Evolutionary conservation across 2,329 filamentous ascomycete species (phyloP), one percentile per base, ranked within the genome.

Genomic region (Colletotrichum cordylinicola): DNA sequence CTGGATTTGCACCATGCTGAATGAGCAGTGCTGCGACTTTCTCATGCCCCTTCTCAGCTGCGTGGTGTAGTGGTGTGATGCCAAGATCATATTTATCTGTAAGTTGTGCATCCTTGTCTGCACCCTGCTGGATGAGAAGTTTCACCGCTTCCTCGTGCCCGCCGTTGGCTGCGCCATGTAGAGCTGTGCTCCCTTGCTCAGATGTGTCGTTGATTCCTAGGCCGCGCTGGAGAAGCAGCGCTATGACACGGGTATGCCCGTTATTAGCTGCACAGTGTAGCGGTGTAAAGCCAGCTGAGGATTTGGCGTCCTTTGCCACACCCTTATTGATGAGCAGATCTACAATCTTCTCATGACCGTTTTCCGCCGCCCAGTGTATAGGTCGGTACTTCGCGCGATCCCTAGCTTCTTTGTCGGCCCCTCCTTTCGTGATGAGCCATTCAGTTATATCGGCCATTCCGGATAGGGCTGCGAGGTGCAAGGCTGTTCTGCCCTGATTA

Each of bases 91-190:
- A 5, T 3, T n/a, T 2, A 7, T 2, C 48, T 52, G 18, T 24
- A 12, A n/a, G 12, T n/a, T 55, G 13, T n/a, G 56, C 15, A 10
- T 61, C 27, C 2, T 29, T 61, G 15, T 61, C 21, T 21, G 48
- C 48, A 0, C 18, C n/a, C 6, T 55, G 9, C 6, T 21, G 48
- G 3, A 55, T 13, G 2, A 55, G n/a, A n/a, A 55, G 5, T 1
- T 2, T n/a, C 0, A 55, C n/a, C 1, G 21, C 48, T n/a, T 55
- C 9, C n/a, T 2, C 48, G 13, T 55, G 21, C 4, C 48, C 48
- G n/a, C 8, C 18, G 2, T 24, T 0, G 8, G 48, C 21, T n/a
- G n/a, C 18, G 6, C 0, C 0, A 13, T 55, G n/a, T 6, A 61
- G 56, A n/a, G 29, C 15, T 18, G 56, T 61, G 4, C 48, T 1